Percentiles rank a stretch among this genome's conserved stretches.
These are phyloP conservation scores for Penicillium polonicum DNA, from an alignment of 2,329 filamentous ascomycete species.

Conservation along the genomic window DNA sequence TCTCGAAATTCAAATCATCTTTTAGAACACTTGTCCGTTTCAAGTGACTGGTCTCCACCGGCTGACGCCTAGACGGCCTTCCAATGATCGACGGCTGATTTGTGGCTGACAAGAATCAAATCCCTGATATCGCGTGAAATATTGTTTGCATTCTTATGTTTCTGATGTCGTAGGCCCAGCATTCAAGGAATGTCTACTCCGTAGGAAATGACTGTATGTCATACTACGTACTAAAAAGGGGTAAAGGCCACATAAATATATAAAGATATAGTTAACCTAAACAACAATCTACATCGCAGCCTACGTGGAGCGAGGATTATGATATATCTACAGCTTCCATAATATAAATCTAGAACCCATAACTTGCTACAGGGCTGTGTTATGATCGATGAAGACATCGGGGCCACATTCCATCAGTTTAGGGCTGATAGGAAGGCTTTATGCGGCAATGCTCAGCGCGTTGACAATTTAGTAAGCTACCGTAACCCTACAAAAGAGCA, in stretches of 20 bases:
- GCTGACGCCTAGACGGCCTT: background rate
- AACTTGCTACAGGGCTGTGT: background rate
- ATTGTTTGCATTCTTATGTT: background rate
- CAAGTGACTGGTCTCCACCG: constrained; percentile 1
- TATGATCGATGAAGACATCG: background rate
- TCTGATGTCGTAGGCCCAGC: background rate
- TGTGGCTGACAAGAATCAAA: background rate
- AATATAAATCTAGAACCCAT: background rate
- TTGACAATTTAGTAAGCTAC: no score
- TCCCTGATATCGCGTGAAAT: background rate
- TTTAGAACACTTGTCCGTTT: constrained; percentile 8
- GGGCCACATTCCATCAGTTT: no score
- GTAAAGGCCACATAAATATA: background rate
- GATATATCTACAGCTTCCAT: background rate
- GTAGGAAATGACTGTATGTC: background rate
- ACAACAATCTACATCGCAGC: background rate
- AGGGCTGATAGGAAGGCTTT: background rate
- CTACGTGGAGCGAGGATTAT: background rate
- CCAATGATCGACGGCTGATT: background rate
- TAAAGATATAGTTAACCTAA: no score
- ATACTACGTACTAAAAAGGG: no score
- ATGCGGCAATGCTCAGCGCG: no score
- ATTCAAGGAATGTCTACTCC: background rate
- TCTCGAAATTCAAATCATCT: background rate
- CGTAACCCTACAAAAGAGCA: background rate